These are phyloP conservation scores for Ogataea haglerorum DNA, from an alignment of 805 yeast genomes.

Conservation along the genomic window DNA sequence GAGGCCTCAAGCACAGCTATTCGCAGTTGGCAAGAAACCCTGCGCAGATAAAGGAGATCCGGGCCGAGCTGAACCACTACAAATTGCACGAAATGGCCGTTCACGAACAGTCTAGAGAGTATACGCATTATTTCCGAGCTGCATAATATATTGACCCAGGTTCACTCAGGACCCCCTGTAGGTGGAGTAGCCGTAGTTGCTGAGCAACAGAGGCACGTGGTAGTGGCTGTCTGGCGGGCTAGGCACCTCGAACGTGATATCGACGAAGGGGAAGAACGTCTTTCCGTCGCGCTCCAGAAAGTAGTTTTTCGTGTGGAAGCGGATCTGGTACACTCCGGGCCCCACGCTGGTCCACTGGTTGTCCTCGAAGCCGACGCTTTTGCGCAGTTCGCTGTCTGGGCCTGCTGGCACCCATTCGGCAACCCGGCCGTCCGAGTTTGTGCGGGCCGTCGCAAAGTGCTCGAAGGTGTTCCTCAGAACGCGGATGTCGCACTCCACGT, in stretches of 20 bases:
- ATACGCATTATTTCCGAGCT: slow-evolving; percentile 64
- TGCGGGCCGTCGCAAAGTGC: slow-evolving; percentile 65
- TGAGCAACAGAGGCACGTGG: slow-evolving; percentile 81
- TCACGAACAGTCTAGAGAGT: slow-evolving; percentile 54
- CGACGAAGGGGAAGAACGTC: slow-evolving; percentile 86
- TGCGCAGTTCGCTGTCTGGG: slow-evolving; percentile 26
- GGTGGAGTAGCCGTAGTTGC: slow-evolving; percentile 86
- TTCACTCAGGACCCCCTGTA: slow-evolving; percentile 59
- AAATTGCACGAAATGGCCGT: slow-evolving; percentile 65
- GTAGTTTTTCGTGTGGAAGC: slow-evolving; percentile 73
- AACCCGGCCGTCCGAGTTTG: slow-evolving; percentile 81
- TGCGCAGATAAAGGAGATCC: slow-evolving; percentile 49
- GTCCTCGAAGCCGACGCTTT: slow-evolving; percentile 13
- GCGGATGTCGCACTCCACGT: slow-evolving; percentile 66
- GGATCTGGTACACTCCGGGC: slow-evolving; percentile 70
- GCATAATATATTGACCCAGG: background rate
- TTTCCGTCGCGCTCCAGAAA: slow-evolving; percentile 38
- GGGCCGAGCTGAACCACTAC: slow-evolving; percentile 60
- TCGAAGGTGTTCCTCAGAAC: slow-evolving; percentile 22
- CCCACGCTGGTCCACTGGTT: slow-evolving; percentile 42
- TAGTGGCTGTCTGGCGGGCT: slow-evolving; percentile 75
- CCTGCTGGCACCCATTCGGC: slow-evolving; percentile 50
- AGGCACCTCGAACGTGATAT: slow-evolving; percentile 66
- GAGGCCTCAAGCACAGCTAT: slow-evolving; percentile 45
- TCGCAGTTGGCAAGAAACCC: slow-evolving; percentile 45